A percentile compares a stretch with the other conserved stretches of the same genome.
Conservation (phyloP, 2,329 filamentous ascomycete genomes). For the Ceratocystis papillata region DNA sequence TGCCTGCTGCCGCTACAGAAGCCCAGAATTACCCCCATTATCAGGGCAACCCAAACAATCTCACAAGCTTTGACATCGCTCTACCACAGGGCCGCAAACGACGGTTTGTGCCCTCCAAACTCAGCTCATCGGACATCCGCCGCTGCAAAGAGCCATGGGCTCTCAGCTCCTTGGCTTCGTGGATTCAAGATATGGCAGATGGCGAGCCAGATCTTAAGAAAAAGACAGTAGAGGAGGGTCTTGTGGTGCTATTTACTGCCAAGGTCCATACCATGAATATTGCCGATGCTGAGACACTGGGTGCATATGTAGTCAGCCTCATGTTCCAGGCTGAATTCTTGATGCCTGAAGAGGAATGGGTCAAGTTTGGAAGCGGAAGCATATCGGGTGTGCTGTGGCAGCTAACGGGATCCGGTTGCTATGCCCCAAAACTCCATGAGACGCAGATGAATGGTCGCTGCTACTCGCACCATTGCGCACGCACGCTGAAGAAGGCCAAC, state of each 20-base stretch:
- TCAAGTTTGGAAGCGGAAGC: conserved; percentile 72
- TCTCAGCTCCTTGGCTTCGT: conserved; percentile 71
- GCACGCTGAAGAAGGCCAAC: conserved; percentile 90
- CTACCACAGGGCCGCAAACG: conserved; percentile 68
- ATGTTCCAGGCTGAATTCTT: conserved; percentile 73
- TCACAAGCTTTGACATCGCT: conserved; percentile 68
- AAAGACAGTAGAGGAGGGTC: conserved; percentile 73
- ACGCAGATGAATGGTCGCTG: conserved; percentile 61
- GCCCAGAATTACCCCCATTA: conserved; percentile 41
- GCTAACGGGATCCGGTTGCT: conserved; percentile 82
- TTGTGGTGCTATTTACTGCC: conserved; percentile 79
- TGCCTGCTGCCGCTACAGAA: conserved; percentile 31
- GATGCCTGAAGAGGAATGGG: conserved; percentile 89
- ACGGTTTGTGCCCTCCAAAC: conserved; percentile 75
- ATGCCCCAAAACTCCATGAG: conserved; percentile 73
- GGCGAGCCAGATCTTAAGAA: conserved; percentile 80
- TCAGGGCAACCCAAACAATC: conserved; percentile 43
- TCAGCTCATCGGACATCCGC: conserved; percentile 69
- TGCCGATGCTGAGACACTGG: conserved; percentile 83
- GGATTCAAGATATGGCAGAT: conserved; percentile 82
- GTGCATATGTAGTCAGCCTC: conserved; percentile 61
- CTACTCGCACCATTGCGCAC: conserved; percentile 87
- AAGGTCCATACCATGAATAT: conserved; percentile 99
- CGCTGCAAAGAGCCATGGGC: conserved; percentile 88
- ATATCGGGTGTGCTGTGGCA: conserved; percentile 91